Evolutionary conservation across 192 early-diverging fungal genomes (phyloP), one percentile per base, ranked within the genome.

Genomic region (Podila epicladia): DNA sequence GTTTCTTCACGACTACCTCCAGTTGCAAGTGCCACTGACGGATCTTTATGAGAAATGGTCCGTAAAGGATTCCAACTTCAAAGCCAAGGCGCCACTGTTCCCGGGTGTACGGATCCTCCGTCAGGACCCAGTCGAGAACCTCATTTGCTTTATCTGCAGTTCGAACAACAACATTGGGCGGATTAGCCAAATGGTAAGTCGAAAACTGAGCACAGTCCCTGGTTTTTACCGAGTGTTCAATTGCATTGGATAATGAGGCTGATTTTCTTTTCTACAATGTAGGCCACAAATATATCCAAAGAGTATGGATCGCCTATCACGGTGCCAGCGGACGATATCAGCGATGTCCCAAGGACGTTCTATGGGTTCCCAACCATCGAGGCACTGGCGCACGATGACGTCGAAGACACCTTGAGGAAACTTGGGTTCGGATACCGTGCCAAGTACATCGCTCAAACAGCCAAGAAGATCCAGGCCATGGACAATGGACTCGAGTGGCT

Each of bases 371-470:
- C 96, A 2, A 82, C 82, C 0, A 55, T 96, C 0, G 62, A 84
- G 0, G 68, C 68, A 3, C 70, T 98, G 29, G 83, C 86, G 22
- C 53, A 72, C 38, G 84, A 87, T 17, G 85, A 86, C 26, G 80
- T 95, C 2, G 96, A 96, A 67, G 67, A 72, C 12, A 82, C 85
- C 41, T 75, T 99, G 53, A 83, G 92, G 17, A 71, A 82, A 41
- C 82, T 97, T 7, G 97, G 97, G 8, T 99, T 98, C 74, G 98
- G 98, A 5, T 99, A 99, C 74, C 87, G 98, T 9, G 98, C 97
- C 62, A 95, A 93, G 61, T 99, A 97, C 84, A 96, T 98, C 65
- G 86, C 87, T 19, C 82, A 91, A 35, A 92, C 95, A 0, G 94
- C 94, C 1, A 66, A 83, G 45, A 66, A 83, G 57, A 65, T 84